Percentiles rank a stretch among this genome's conserved stretches.
Conservation (phyloP, 768 basidiomycete genomes). For the Termitomyces sp. region DNA sequence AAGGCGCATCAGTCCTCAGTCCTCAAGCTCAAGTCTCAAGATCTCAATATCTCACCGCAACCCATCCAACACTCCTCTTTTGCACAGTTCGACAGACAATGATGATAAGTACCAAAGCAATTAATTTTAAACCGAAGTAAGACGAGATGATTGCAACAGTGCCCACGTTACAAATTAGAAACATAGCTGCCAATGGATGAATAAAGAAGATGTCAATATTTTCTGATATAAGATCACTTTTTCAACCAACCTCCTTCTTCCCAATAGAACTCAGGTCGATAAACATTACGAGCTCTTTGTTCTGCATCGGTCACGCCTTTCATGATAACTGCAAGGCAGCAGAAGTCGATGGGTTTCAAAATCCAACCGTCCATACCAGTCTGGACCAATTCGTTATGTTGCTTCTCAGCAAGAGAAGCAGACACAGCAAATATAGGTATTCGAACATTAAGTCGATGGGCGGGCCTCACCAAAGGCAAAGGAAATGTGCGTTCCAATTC, state of each 20-base stretch:
- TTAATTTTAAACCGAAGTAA: no score
- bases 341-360: conserved; percentile 78
- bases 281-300: conserved; percentile 49
- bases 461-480: conserved; percentile 24
- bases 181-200: no score
- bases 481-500: conserved; percentile 39
- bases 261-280: conserved; percentile 50
- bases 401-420: conserved; percentile 59
- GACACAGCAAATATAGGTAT: conserved; percentile 83
- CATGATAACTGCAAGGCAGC: conserved; percentile 54
- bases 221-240: neutral
- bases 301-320: conserved; percentile 49
- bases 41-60: no score
- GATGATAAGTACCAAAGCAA: conserved; percentile 6
- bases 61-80: no score
- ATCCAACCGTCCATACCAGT: conserved; percentile 79
- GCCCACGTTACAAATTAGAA: no score
- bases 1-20: neutral
- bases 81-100: no score
- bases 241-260: conserved; percentile 59
- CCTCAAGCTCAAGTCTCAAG: no score
- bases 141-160: no score
- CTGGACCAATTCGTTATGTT: conserved; percentile 46
- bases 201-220: neutral
- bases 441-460: conserved; percentile 51